Evolutionary conservation across 108 stramenopile genomes (phyloP), one percentile per base, ranked within the genome.

Genomic region (Discostella pseudostelligera): DNA sequence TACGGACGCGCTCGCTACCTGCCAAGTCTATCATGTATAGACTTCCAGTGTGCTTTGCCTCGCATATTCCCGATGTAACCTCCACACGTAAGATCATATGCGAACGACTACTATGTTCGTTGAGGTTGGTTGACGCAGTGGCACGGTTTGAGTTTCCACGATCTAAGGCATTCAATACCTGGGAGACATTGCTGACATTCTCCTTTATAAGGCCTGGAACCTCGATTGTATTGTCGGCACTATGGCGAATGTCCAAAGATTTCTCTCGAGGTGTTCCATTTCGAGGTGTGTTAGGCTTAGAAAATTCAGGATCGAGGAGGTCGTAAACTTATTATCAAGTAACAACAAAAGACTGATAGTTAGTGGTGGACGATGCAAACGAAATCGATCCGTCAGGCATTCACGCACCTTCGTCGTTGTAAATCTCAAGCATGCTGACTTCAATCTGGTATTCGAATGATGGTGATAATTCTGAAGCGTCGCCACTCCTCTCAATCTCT

Each of bases 1-100:
- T 99, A 45, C 95, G 80, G n/a, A 98, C 88, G 67, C 97, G 95
- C 76, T 99, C 99, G 13, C 90, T 93, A 39, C 99, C 99, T n/a
- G 99, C 99, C 54, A 99, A 80, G 82, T 99, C 99, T 16, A 99
- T 95, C 36, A 99, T 81, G 73, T 95, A 93, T 40, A 99, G 69
- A 36, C 81, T 91, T 39, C 91, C 91, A 51, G 85, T 93, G 59
- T 87, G 86, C 36, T 76, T 76, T 24, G 81, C 76, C 69, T 86
- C 76, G 9, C 87, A 87, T 22, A 86, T 48, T 36, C 88, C 87
- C 37, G 87, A 91, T 21, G 74, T 70, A 2, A 94, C 93, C 76
- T 95, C 87, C 9, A 99, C 86, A 40, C 79, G 87, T 22, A 99
- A 79, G 46, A 99, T 89, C 88, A 97, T 94, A 78, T 99, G 99